phyloP scores from a whole-genome alignment of 108 stramenopile genomes.

The Cylindrotheca closterium region DNA sequence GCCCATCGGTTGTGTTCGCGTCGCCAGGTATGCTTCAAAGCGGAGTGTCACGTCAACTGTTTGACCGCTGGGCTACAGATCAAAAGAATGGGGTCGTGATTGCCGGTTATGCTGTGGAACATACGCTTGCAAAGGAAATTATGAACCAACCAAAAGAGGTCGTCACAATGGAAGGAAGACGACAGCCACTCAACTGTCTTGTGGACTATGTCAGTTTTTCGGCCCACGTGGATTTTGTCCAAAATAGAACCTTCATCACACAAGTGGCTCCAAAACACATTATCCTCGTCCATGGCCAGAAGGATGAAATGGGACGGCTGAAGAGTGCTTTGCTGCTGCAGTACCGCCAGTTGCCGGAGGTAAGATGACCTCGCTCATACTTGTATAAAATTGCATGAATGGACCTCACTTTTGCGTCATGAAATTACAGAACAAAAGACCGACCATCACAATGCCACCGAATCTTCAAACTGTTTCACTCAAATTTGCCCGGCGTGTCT shows the following conservation, averaged over 20 bases:
- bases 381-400: background rate
- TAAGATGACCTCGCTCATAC: conserved; percentile 1
- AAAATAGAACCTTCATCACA: conserved; percentile 92
- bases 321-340: conserved; percentile 83
- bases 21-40: conserved; percentile 98
- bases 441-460: conserved; percentile 87
- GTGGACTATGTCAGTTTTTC: conserved; percentile 97
- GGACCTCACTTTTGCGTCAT: background rate
- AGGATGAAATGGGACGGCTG: conserved; percentile 93
- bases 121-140: conserved; percentile 97
- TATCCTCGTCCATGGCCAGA: conserved; percentile 97
- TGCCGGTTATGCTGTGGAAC: conserved; percentile 98
- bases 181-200: conserved; percentile 88
- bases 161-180: conserved; percentile 88
- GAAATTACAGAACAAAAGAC: conserved; percentile 59
- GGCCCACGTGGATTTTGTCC: conserved; percentile 98
- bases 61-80: conserved; percentile 97
- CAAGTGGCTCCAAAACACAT: conserved; percentile 89
- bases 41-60: conserved; percentile 93
- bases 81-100: conserved; percentile 96
- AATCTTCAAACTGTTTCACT: conserved; percentile 85
- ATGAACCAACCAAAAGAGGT: conserved; percentile 95
- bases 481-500: conserved; percentile 82
- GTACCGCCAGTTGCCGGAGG: conserved; percentile 74
- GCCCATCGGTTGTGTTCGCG: conserved; percentile 96